Evolutionary conservation across 805 yeast species (phyloP), one percentile per base, ranked within the genome.

Genomic region (Candida verbasci): DNA sequence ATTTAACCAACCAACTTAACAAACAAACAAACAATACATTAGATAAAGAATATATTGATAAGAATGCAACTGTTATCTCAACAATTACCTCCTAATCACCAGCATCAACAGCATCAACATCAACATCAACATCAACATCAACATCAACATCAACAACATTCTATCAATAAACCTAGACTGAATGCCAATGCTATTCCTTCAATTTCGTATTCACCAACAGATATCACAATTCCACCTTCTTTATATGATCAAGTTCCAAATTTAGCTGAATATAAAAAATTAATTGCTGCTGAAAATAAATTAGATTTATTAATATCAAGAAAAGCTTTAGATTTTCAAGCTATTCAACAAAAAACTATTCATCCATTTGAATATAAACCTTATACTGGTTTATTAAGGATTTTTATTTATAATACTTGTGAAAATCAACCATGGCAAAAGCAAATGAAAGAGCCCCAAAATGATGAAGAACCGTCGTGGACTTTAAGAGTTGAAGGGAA

Each of bases 401-500:
- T 93, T 12, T 91, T 80, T 53, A 69, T 93, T 14, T 87, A 89
- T 50, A 87, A 86, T 54, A 82, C 86, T 4, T 68, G 83, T 21
- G 85, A 81, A 43, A 85, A 86, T 55, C 97, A 91, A 62, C 86
- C 91, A 29, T 93, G 97, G 97, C 73, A 68, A 41, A 54, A 54
- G 23, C 62, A 58, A 40, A 48, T 55, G 29, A 41, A 40, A 12
- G 57, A 55, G 34, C 46, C 45, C n/a, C 43, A 46, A 26, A 47
- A 48, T 1, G 34, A 51, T 9, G 25, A 18, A 3, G 76, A 70
- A 29, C 73, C 86, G 3, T 56, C 76, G 1, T 91, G 97, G 97
- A 83, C 93, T 1, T 70, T 91, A 46, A 72, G 94, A 39, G 74
- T 93, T 17, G 97, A 93, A 59, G 98, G 98, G 10, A 69, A 89